Evolutionary conservation across 495 filamentous ascomycete species (phyloP).

Genomic region (Penicillium alfredii): DNA sequence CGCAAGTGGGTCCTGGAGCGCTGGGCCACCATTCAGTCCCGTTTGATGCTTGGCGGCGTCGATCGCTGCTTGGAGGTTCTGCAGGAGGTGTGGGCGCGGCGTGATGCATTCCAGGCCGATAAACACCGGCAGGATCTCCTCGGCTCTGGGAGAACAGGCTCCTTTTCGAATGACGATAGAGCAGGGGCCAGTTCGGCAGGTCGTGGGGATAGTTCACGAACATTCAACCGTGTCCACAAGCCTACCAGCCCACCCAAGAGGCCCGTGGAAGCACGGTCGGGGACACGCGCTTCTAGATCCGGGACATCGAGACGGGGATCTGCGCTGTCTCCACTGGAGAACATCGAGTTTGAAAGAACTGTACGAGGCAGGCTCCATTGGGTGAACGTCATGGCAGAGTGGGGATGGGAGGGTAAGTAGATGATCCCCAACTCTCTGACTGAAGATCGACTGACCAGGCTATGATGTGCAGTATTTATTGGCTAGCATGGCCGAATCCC

Average conservation of each 20-base stretch:
- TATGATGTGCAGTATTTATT: background rate
- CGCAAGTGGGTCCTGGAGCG: slow-evolving; percentile 63
- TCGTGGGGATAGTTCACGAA: background rate
- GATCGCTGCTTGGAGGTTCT: slow-evolving; percentile 74
- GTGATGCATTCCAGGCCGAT: slow-evolving; percentile 42
- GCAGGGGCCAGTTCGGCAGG: slow-evolving; percentile 7
- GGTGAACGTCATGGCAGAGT: slow-evolving; percentile 75
- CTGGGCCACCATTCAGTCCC: slow-evolving; percentile 56
- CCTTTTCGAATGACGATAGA: slow-evolving; percentile 5
- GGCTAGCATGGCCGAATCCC: background rate
- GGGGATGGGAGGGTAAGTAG: slow-evolving; percentile 68
- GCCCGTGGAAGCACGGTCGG: slow-evolving; percentile 2
- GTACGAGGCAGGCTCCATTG: slow-evolving; percentile 66
- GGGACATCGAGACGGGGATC: slow-evolving; percentile 23
- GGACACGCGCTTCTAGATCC: slow-evolving; percentile 1
- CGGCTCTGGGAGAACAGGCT: slow-evolving; percentile 9
- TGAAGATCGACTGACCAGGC: background rate
- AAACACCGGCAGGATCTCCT: slow-evolving; percentile 17
- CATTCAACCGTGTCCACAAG: slow-evolving; percentile 4
- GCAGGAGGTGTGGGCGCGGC: slow-evolving; percentile 60
- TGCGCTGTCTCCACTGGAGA: slow-evolving; percentile 33
- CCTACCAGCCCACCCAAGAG: slow-evolving; percentile 10
- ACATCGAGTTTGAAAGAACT: slow-evolving; percentile 58
- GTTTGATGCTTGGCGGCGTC: slow-evolving; percentile 67
- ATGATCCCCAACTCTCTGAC: no score